phyloP scores from a whole-genome alignment of 169 alveolate species.

The Plasmodium gaboni region DNA sequence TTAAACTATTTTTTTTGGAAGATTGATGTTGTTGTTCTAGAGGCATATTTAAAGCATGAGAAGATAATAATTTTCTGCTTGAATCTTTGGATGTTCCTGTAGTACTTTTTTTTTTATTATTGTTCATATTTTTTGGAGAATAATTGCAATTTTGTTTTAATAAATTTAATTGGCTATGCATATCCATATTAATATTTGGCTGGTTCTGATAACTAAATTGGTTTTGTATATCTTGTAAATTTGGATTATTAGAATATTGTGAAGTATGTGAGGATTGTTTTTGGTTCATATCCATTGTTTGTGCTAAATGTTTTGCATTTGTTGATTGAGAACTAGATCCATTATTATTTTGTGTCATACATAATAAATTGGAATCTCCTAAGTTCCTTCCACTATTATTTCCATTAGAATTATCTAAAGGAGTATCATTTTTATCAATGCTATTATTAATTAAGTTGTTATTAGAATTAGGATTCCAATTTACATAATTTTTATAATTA shows the following conservation, averaged over 20 bases:
- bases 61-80: neutral
- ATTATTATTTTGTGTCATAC: conserved; percentile 27
- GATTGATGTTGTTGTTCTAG: conserved; percentile 3
- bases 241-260: conserved; percentile 9
- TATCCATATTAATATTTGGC: conserved; percentile 10
- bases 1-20: conserved; percentile 14
- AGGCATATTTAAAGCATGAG: neutral
- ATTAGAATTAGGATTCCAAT: conserved; percentile 11
- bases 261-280: conserved; percentile 16
- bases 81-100: conserved; percentile 15
- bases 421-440: conserved; percentile 13
- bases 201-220: conserved; percentile 31
- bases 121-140: conserved; percentile 12
- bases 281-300: conserved; percentile 26
- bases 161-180: conserved; percentile 8
- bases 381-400: conserved; percentile 15
- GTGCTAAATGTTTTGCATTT: conserved; percentile 28
- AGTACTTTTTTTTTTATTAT: neutral
- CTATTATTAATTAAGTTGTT: conserved; percentile 9
- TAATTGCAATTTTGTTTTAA: conserved; percentile 29
- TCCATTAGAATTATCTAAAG: conserved; percentile 13
- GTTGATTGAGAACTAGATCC: conserved; percentile 14
- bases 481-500: conserved; percentile 14
- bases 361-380: conserved; percentile 8
- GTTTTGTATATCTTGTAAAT: conserved; percentile 20